These are phyloP conservation scores for Tuber microsphaerosporum DNA, from an alignment of 495 filamentous ascomycete genomes.

Conservation along the genomic window DNA sequence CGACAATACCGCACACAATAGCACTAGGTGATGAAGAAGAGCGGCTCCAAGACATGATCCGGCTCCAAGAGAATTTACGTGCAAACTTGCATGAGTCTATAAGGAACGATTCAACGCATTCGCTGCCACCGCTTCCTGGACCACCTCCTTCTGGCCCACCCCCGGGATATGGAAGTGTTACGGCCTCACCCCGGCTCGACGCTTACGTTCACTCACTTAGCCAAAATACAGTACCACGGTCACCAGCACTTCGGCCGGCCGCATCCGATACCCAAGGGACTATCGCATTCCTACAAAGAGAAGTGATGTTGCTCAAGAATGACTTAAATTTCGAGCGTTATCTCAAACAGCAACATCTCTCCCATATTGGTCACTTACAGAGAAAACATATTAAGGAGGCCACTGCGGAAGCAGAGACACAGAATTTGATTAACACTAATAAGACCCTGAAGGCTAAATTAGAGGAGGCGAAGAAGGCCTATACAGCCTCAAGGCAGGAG, in stretches of 20 bases:
- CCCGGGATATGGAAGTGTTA: conserved; percentile 37
- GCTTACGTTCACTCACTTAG: conserved; percentile 44
- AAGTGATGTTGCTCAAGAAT: conserved; percentile 61
- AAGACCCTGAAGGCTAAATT: conserved; percentile 60
- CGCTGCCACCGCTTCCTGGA: conserved; percentile 40
- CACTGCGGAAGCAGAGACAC: conserved; percentile 65
- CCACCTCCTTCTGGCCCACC: conserved; percentile 41
- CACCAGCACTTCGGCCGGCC: conserved; percentile 43
- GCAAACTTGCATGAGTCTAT: conserved; percentile 49
- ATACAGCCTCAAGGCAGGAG: conserved; percentile 58
- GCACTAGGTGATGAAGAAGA: conserved; percentile 46
- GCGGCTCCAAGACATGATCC: conserved; percentile 52
- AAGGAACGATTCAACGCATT: conserved; percentile 29
- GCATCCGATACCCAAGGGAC: conserved; percentile 44
- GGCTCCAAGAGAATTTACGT: conserved; percentile 49
- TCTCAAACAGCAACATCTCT: conserved; percentile 66
- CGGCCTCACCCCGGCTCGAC: conserved; percentile 43
- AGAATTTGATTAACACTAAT: conserved; percentile 65
- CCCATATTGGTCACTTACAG: conserved; percentile 64
- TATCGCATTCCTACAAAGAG: conserved; percentile 55
- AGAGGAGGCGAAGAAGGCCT: conserved; percentile 59
- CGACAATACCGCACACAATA: conserved; percentile 50
- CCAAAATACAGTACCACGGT: conserved; percentile 41
- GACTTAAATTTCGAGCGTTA: conserved; percentile 72
- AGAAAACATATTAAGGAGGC: conserved; percentile 61